phyloP scores from a whole-genome alignment of 2,329 filamentous ascomycete species.

The Colletotrichum lupini region DNA sequence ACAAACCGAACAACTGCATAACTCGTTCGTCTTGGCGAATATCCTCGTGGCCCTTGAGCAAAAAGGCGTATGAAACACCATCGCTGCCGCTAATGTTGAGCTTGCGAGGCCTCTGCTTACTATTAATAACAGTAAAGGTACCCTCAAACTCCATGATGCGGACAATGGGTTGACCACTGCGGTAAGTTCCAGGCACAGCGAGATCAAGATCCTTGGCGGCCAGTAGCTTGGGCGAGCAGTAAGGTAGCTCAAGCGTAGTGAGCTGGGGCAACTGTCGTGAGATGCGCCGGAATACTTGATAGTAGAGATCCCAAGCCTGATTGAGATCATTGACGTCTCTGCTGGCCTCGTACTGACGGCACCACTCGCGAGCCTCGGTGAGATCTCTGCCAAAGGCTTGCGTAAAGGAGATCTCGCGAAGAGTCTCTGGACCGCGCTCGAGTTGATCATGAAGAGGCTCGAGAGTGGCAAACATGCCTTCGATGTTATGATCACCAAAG shows the following conservation, averaged over 20 bases:
- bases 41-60: conserved; percentile 99
- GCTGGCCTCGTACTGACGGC: conserved; percentile 89
- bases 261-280: conserved; percentile 92
- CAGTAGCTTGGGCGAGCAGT: conserved; percentile 94
- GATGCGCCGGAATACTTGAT: conserved; percentile 97
- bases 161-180: conserved; percentile 80
- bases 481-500: conserved; percentile 97
- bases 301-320: conserved; percentile 99
- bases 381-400: conserved; percentile 97
- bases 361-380: conserved; percentile 95
- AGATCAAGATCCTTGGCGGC: conserved; percentile 87
- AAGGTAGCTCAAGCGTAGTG: conserved; percentile 91
- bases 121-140: conserved; percentile 91
- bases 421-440: conserved; percentile 89
- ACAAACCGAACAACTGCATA: conserved; percentile 98
- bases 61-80: conserved; percentile 86
- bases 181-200: conserved; percentile 95
- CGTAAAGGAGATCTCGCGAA: conserved; percentile 95
- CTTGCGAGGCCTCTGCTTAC: conserved; percentile 94
- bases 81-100: conserved; percentile 90
- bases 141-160: conserved; percentile 90
- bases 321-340: conserved; percentile 94
- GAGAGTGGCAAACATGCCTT: conserved; percentile 94
- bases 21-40: conserved; percentile 98
- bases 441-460: conserved; percentile 92